Percentiles rank a stretch among this genome's conserved stretches.
Evolutionary conservation across 352 stramenopile genomes (phyloP).

Genomic region (Halophytophthora polymorphica): DNA sequence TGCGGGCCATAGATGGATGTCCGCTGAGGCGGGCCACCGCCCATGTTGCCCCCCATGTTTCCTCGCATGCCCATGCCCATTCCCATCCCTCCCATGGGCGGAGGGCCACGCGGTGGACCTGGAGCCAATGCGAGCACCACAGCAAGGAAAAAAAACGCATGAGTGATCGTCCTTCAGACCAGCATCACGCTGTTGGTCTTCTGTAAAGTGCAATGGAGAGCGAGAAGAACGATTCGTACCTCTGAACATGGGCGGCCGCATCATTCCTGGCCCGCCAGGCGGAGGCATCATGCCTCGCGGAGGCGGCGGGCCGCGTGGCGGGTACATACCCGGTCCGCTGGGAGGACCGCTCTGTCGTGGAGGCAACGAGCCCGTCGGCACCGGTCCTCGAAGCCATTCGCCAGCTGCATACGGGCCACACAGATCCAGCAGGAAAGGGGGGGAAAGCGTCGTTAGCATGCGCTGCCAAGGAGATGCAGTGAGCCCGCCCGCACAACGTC

Average conservation of each 20-base stretch:
- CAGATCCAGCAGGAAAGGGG: not conserved
- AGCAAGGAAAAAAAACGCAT: not conserved
- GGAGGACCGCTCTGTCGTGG: slow-evolving; percentile 35
- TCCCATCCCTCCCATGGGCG: slow-evolving; percentile 31
- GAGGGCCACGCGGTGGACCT: slow-evolving; percentile 53
- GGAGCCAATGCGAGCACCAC: not conserved
- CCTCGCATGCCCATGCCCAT: slow-evolving; percentile 34
- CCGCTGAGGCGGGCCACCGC: slow-evolving; percentile 25
- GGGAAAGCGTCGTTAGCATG: slow-evolving; percentile 1
- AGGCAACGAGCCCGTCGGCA: slow-evolving; percentile 37
- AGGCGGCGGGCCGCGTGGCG: slow-evolving; percentile 49
- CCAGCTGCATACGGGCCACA: slow-evolving; percentile 41
- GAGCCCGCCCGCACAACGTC: not conserved
- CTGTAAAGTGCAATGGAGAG: not conserved
- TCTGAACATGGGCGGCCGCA: slow-evolving; percentile 74
- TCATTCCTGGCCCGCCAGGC: slow-evolving; percentile 43
- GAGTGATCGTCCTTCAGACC: not conserved
- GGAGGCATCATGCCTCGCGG: slow-evolving; percentile 77
- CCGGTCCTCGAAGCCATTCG: slow-evolving; percentile 60
- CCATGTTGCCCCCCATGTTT: slow-evolving; percentile 25
- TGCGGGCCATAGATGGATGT: slow-evolving; percentile 76
- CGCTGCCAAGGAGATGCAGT: not conserved
- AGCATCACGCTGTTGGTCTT: not conserved
- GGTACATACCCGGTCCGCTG: slow-evolving; percentile 46
- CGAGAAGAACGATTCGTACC: slow-evolving; percentile 17